phyloP scores from a whole-genome alignment of 208 protist genomes.

The Trypanosomatidae sp. region DNA sequence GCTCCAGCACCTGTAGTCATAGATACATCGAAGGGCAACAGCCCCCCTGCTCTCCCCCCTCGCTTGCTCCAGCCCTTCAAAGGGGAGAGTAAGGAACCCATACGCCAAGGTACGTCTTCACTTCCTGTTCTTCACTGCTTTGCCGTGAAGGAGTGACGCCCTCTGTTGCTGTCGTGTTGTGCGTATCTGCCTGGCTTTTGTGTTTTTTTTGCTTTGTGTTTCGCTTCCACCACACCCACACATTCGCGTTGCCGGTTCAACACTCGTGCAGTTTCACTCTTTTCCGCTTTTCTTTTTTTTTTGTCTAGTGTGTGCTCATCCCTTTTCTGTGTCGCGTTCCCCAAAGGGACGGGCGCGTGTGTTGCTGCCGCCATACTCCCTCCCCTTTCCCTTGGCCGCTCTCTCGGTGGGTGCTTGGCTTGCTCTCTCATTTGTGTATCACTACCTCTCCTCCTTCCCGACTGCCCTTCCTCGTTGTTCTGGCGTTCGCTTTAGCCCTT shows the following conservation, averaged over 20 bases:
- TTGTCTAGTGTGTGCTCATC: not conserved
- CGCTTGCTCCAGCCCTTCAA: not conserved
- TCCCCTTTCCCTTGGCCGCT: not conserved
- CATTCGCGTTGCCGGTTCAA: not conserved
- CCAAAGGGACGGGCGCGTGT: not conserved
- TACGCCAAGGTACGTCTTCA: not conserved
- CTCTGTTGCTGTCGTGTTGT: not conserved
- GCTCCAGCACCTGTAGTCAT: not conserved
- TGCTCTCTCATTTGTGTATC: not conserved
- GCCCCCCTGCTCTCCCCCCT: too few species aligned
- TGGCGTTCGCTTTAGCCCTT: too few species aligned
- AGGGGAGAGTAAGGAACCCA: not conserved
- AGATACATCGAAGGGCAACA: not conserved
- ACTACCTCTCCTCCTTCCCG: slow-evolving; percentile 6
- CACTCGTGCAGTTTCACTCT: not conserved
- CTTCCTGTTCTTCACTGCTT: not conserved
- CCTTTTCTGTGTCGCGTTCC: not conserved
- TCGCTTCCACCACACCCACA: not conserved
- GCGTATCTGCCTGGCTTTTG: not conserved
- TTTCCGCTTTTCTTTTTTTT: slow-evolving; percentile 7
- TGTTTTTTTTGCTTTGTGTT: not conserved
- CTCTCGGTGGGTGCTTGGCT: not conserved
- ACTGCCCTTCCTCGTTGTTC: not conserved
- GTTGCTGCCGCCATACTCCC: not conserved
- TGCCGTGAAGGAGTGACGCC: not conserved